Conservation (phyloP, 2,329 filamentous ascomycete genomes). For the Colletotrichum lentis region DNA sequence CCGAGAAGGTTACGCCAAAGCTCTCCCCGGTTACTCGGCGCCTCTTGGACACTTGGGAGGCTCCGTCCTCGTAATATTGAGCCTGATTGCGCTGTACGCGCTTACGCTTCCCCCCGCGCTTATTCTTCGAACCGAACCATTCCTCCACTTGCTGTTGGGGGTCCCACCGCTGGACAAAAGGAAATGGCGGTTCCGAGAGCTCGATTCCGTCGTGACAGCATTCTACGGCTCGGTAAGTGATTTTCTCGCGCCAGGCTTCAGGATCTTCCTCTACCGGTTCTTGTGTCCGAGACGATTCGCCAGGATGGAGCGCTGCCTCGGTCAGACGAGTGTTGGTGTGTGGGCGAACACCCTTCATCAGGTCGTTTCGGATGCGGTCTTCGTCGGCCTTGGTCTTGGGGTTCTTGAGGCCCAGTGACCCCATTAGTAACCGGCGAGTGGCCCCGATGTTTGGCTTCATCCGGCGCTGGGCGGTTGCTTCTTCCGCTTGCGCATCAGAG, state of each 20-base stretch:
- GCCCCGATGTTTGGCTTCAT: slow-evolving; percentile 62
- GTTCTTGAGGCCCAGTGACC: slow-evolving; percentile 73
- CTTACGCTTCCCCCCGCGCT: slow-evolving; percentile 59
- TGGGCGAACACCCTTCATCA: slow-evolving; percentile 64
- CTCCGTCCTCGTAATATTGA: slow-evolving; percentile 51
- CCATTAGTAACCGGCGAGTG: slow-evolving; percentile 74
- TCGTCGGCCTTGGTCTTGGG: slow-evolving; percentile 76
- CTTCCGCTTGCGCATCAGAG: not conserved
- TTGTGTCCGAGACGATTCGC: slow-evolving; percentile 16
- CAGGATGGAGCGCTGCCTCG: slow-evolving; percentile 35
- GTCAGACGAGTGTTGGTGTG: slow-evolving; percentile 38
- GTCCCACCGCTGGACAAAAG: slow-evolving; percentile 91
- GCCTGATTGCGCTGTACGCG: slow-evolving; percentile 53
- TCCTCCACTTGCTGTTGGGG: slow-evolving; percentile 66
- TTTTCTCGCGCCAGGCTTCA: slow-evolving; percentile 76
- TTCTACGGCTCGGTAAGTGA: slow-evolving; percentile 82
- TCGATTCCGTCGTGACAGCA: slow-evolving; percentile 75
- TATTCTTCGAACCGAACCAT: slow-evolving; percentile 48
- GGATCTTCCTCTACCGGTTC: slow-evolving; percentile 53
- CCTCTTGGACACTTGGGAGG: slow-evolving; percentile 35
- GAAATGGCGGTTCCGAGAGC: slow-evolving; percentile 83
- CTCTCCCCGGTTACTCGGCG: slow-evolving; percentile 19
- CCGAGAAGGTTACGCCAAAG: slow-evolving; percentile 21
- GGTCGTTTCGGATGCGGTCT: slow-evolving; percentile 65
- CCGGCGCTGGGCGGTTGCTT: slow-evolving; percentile 43